Percentiles rank a stretch among this genome's conserved stretches.
Evolutionary conservation across 2,329 filamentous ascomycete species (phyloP).

Genomic region (Colletotrichum sp.): DNA sequence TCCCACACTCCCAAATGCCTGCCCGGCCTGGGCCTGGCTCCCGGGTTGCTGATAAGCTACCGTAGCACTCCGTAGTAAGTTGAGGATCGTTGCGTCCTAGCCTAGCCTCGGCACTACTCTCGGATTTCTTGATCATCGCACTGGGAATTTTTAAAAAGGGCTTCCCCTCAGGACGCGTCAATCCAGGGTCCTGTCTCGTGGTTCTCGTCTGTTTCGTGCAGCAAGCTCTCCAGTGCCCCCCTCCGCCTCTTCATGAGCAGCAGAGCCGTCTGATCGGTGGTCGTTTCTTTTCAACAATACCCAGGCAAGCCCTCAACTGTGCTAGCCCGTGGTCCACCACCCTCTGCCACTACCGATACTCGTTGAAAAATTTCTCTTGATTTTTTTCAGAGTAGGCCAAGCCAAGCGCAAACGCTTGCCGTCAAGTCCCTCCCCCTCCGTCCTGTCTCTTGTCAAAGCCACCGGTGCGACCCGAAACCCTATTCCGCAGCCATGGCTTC

Average conservation of each 20-base stretch:
- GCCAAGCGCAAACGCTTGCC: not conserved
- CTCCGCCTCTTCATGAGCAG: not conserved
- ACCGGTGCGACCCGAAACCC: not conserved
- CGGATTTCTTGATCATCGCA: slow-evolving; percentile 18
- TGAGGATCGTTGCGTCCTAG: slow-evolving; percentile 2
- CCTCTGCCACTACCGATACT: not conserved
- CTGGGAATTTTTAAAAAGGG: slow-evolving; percentile 19
- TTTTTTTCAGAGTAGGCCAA: not conserved
- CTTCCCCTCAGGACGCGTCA: not conserved
- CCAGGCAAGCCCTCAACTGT: slow-evolving; percentile 5
- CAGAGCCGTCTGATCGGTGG: not conserved
- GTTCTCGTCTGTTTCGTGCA: slow-evolving; percentile 14
- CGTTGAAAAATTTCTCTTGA: not conserved
- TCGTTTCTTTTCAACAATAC: not conserved
- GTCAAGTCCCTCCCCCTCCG: not conserved
- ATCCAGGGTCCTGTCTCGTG: not conserved
- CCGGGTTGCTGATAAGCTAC: slow-evolving; percentile 23
- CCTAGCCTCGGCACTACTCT: slow-evolving; percentile 22
- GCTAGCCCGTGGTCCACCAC: slow-evolving; percentile 1
- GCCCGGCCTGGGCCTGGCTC: not conserved
- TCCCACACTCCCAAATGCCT: not conserved
- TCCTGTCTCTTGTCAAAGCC: not conserved
- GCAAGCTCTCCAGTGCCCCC: not conserved
- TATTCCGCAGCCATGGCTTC: slow-evolving; percentile 10
- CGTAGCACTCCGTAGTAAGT: not conserved